A percentile compares a stretch with the other conserved stretches of the same genome.
Evolutionary conservation across 768 basidiomycete species (phyloP).

Genomic region (Lactarius sanguifluus): DNA sequence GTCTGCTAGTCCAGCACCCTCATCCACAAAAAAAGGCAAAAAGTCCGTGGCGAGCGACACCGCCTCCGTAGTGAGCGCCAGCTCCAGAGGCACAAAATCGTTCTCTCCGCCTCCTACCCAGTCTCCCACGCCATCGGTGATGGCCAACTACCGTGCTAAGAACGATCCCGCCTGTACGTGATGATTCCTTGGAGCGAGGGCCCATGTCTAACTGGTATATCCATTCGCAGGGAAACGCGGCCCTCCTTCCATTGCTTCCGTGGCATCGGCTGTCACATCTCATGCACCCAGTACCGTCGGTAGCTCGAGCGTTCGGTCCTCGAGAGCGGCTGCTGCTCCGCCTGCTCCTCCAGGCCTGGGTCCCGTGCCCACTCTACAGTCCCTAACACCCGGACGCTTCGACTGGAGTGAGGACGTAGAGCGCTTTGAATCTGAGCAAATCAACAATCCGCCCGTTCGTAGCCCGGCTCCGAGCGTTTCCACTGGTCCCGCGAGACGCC

Average conservation of each 20-base stretch:
- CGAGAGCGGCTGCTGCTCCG: not conserved
- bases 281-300: not conserved
- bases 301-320: not conserved
- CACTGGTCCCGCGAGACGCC: not conserved
- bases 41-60: not conserved
- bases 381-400: not conserved
- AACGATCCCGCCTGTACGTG: conserved; percentile 4
- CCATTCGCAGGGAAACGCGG: conserved; percentile 3
- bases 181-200: not conserved
- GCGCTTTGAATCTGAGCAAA: not conserved
- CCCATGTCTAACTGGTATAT: not conserved
- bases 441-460: not conserved
- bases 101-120: not conserved
- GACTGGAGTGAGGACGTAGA: conserved; percentile 22
- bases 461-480: not conserved
- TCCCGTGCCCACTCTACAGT: not conserved
- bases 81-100: not conserved
- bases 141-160: not conserved
- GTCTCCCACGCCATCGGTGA: not conserved
- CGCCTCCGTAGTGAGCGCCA: not conserved
- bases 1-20: not conserved
- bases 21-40: not conserved
- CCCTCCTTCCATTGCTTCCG: not conserved
- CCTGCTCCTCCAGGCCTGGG: not conserved
- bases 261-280: not conserved